phyloP scores from a whole-genome alignment of 352 stramenopile species.

The Globisporangium spiculum region DNA sequence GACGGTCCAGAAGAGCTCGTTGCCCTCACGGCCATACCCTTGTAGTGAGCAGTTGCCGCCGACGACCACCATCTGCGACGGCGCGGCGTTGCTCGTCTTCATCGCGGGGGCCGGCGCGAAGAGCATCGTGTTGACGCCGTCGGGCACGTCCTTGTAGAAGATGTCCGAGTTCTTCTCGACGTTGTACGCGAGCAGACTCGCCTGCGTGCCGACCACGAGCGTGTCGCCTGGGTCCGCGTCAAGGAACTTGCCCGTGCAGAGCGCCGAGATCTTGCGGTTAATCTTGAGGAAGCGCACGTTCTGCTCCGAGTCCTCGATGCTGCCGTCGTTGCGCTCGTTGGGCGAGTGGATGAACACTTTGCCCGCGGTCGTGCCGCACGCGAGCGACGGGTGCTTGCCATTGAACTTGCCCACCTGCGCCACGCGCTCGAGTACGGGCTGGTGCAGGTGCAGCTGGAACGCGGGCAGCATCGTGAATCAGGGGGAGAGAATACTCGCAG shows the following conservation, averaged over 20 bases:
- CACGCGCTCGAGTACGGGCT: conserved; percentile 74
- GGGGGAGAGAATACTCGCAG: not conserved
- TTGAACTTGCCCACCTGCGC: conserved; percentile 82
- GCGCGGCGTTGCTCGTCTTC: conserved; percentile 25
- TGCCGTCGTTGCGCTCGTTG: conserved; percentile 61
- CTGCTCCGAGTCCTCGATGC: conserved; percentile 40
- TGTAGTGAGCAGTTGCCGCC: conserved; percentile 92
- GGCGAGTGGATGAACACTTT: conserved; percentile 92
- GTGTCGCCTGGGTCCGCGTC: conserved; percentile 59
- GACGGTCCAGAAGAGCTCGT: conserved; percentile 90
- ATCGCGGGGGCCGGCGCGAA: conserved; percentile 54
- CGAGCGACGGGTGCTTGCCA: conserved; percentile 69
- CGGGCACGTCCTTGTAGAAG: conserved; percentile 90
- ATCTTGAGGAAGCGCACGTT: conserved; percentile 90
- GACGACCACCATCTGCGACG: conserved; percentile 80
- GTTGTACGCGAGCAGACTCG: conserved; percentile 90
- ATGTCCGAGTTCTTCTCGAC: conserved; percentile 93
- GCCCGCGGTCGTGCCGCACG: conserved; percentile 82
- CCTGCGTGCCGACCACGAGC: conserved; percentile 87
- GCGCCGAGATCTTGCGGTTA: conserved; percentile 85
- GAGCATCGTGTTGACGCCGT: conserved; percentile 83
- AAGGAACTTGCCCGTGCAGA: conserved; percentile 72
- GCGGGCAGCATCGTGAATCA: conserved; percentile 55
- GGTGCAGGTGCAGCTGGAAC: conserved; percentile 81
- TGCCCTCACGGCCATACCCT: conserved; percentile 79